Percentiles rank a stretch among this genome's conserved stretches.
phyloP scores from a whole-genome alignment of 1,139 yeast genomes.

The Geotrichum carabidarum region DNA sequence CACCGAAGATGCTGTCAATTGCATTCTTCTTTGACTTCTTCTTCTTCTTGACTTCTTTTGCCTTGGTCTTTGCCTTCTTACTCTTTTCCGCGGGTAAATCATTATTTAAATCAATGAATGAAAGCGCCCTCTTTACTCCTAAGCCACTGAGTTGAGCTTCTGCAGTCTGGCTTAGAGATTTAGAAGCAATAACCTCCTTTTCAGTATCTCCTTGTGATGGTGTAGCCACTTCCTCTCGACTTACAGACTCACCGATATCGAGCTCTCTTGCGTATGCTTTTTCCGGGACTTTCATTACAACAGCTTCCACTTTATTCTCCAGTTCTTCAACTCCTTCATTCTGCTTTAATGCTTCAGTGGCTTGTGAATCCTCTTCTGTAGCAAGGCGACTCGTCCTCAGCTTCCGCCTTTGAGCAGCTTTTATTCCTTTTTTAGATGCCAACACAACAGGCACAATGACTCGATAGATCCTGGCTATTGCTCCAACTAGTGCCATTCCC shows the following conservation, averaged over 20 bases:
- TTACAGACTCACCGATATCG: conserved; percentile 11
- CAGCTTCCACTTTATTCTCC: no score
- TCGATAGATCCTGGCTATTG: conserved; percentile 6
- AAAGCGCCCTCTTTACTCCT: not conserved
- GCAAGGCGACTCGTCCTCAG: not conserved
- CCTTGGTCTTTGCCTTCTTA: conserved; percentile 10
- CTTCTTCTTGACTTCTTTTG: conserved; percentile 7
- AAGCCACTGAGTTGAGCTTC: not conserved
- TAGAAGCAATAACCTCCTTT: no score
- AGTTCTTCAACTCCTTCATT: not conserved
- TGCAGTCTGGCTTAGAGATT: no score
- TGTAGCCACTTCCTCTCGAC: conserved; percentile 3
- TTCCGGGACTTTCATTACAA: no score
- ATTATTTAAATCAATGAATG: not conserved
- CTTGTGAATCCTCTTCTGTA: not conserved
- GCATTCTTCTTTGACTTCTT: conserved; percentile 17
- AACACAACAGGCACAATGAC: conserved; percentile 10
- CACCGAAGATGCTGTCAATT: conserved; percentile 15
- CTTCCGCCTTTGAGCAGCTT: not conserved
- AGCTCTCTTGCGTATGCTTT: not conserved
- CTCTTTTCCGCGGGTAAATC: not conserved
- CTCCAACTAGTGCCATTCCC: conserved; percentile 13
- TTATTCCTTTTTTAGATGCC: conserved; percentile 1
- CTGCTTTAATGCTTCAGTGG: not conserved
- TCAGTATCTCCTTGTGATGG: not conserved